Evolutionary conservation across 768 basidiomycete genomes (phyloP).

Genomic region (Lentinula raphanica): DNA sequence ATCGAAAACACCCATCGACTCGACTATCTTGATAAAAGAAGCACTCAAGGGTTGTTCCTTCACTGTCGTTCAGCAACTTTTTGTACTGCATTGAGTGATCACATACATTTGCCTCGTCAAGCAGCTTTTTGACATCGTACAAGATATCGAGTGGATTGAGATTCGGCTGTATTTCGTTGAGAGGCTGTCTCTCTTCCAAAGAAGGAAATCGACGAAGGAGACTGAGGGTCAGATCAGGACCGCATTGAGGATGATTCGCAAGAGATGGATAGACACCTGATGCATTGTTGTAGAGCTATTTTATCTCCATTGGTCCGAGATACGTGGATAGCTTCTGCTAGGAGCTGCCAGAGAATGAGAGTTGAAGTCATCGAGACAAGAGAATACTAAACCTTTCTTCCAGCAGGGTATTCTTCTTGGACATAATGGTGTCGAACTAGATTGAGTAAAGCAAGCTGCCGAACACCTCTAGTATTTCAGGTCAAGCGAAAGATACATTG

Average conservation of each 20-base stretch:
- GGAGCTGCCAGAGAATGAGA: constrained; percentile 37
- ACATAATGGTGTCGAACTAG: constrained; percentile 75
- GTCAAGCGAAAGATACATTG: not conserved
- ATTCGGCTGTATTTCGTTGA: constrained; percentile 74
- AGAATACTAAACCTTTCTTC: constrained; percentile 48
- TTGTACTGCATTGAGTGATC: not conserved
- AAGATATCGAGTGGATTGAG: constrained; percentile 73
- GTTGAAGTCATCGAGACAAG: not conserved
- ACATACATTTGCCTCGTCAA: constrained; percentile 58
- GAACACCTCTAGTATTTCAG: constrained; percentile 49
- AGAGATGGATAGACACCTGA: constrained; percentile 46
- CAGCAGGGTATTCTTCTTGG: constrained; percentile 61
- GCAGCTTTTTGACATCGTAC: constrained; percentile 72
- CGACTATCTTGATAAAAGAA: constrained; percentile 62
- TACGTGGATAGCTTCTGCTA: constrained; percentile 75
- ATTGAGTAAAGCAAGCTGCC: constrained; percentile 76
- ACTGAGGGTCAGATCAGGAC: constrained; percentile 30
- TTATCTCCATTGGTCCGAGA: constrained; percentile 70
- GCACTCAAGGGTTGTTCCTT: constrained; percentile 69
- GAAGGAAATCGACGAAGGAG: constrained; percentile 68
- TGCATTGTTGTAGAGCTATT: constrained; percentile 71
- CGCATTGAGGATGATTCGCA: not conserved
- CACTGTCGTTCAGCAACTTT: not conserved
- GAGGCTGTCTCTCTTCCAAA: constrained; percentile 38
- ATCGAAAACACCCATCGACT: constrained; percentile 66